Evolutionary conservation across 495 filamentous ascomycete species (phyloP).

Genomic region (Tuber umbilicatum): DNA sequence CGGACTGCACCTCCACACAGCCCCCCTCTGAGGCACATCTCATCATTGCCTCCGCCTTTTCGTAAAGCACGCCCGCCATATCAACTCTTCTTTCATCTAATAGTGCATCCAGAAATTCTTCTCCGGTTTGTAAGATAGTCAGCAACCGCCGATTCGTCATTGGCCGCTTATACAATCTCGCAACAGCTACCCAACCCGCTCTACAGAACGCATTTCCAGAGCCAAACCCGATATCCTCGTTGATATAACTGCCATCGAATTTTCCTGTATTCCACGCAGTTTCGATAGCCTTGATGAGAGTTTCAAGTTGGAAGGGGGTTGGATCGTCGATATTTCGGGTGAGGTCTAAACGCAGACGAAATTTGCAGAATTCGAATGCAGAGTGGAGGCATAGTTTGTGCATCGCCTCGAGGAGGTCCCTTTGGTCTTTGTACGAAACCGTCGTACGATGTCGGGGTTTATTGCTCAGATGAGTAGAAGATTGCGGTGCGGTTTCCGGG

Average conservation of each 20-base stretch:
- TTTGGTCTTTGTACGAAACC: slow-evolving; percentile 16
- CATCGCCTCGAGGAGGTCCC: slow-evolving; percentile 15
- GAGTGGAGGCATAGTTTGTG: slow-evolving; percentile 26
- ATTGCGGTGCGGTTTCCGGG: background rate
- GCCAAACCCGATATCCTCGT: slow-evolving; percentile 23
- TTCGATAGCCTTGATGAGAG: slow-evolving; percentile 25
- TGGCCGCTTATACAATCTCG: slow-evolving; percentile 18
- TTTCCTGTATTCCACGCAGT: slow-evolving; percentile 20
- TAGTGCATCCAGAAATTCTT: slow-evolving; percentile 21
- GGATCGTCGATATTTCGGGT: slow-evolving; percentile 26
- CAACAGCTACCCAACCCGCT: slow-evolving; percentile 25
- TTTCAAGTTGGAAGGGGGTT: slow-evolving; percentile 7
- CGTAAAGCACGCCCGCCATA: slow-evolving; percentile 19
- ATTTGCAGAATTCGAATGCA: slow-evolving; percentile 26
- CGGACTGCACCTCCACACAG: background rate
- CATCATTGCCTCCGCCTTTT: slow-evolving; percentile 20
- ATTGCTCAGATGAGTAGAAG: slow-evolving; percentile 4
- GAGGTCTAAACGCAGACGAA: slow-evolving; percentile 16
- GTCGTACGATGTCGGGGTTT: slow-evolving; percentile 5
- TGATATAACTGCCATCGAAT: slow-evolving; percentile 13
- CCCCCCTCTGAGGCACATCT: background rate
- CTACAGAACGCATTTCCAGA: slow-evolving; percentile 31
- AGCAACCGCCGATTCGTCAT: slow-evolving; percentile 21
- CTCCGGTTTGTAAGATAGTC: slow-evolving; percentile 27
- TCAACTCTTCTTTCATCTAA: slow-evolving; percentile 15